A percentile compares a stretch with the other conserved stretches of the same genome.
These are phyloP conservation scores for Guadua angustifolia DNA, from an alignment of 176 grass and related monocot genomes.

Conservation along the genomic window DNA sequence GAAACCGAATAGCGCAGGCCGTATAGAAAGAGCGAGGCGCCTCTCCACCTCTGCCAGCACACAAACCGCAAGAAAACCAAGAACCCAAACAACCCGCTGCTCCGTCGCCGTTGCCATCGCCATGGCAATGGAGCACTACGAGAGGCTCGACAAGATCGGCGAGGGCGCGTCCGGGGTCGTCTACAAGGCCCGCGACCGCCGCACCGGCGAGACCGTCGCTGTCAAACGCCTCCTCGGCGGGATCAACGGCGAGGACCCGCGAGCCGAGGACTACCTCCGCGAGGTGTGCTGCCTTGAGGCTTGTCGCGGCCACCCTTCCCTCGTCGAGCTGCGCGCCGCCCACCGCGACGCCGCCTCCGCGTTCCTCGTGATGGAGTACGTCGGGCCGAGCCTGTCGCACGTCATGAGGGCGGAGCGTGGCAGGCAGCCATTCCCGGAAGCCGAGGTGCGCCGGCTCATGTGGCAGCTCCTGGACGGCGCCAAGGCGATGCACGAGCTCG, in stretches of 20 bases:
- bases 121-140: slow-evolving; percentile 26
- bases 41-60: neutral
- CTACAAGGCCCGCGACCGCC: slow-evolving; percentile 43
- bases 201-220: slow-evolving; percentile 28
- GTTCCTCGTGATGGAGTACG: slow-evolving; percentile 50
- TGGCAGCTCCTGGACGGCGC: slow-evolving; percentile 44
- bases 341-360: neutral
- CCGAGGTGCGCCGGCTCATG: slow-evolving; percentile 40
- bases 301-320: slow-evolving; percentile 29
- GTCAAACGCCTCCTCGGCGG: slow-evolving; percentile 26
- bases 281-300: slow-evolving; percentile 23
- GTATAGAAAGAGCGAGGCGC: neutral
- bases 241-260: neutral
- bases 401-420: slow-evolving; percentile 28
- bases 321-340: slow-evolving; percentile 36
- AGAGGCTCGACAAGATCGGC: slow-evolving; percentile 37
- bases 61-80: neutral
- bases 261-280: neutral
- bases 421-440: slow-evolving; percentile 19
- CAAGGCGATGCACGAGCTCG: slow-evolving; percentile 29
- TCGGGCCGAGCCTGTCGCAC: slow-evolving; percentile 33
- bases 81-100: neutral
- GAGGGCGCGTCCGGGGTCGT: slow-evolving; percentile 43
- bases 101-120: neutral
- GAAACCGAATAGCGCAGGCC: neutral